Conservation (phyloP, 2,329 filamentous ascomycete genomes). For the Colletotrichum melonis region DNA sequence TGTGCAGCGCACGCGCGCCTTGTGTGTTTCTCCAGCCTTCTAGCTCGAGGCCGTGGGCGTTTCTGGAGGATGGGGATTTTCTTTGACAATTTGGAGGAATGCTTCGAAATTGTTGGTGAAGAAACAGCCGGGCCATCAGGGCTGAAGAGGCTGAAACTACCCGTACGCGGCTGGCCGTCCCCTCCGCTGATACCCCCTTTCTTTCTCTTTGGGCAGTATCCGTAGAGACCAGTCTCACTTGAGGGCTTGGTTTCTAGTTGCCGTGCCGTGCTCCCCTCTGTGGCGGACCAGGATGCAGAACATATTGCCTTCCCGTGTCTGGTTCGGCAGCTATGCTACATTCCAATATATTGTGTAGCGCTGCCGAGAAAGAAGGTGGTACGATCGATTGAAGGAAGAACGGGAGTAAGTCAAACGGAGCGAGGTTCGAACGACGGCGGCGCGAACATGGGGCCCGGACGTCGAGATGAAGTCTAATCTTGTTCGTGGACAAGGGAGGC, state of each 20-base stretch:
- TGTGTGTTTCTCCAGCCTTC: conserved; percentile 11
- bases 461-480: conserved; percentile 36
- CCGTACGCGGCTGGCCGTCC: background rate
- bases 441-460: conserved; percentile 25
- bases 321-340: background rate
- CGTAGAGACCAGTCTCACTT: background rate
- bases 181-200: background rate
- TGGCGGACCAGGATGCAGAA: background rate
- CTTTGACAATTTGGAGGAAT: conserved; percentile 15
- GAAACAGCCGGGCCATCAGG: conserved; percentile 10
- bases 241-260: background rate
- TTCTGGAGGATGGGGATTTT: conserved; percentile 1
- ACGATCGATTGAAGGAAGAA: background rate
- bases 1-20: background rate
- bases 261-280: background rate
- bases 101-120: conserved; percentile 27
- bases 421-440: conserved; percentile 26
- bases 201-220: background rate
- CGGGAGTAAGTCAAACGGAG: conserved; percentile 13
- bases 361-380: background rate
- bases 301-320: background rate
- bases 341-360: background rate
- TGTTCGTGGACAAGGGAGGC: background rate
- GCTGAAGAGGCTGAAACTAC: conserved; percentile 4
- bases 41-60: conserved; percentile 5